Evolutionary conservation across 2,329 filamentous ascomycete species (phyloP), one percentile per base, ranked within the genome.

Genomic region (Fusarium pseudoanthophilum): DNA sequence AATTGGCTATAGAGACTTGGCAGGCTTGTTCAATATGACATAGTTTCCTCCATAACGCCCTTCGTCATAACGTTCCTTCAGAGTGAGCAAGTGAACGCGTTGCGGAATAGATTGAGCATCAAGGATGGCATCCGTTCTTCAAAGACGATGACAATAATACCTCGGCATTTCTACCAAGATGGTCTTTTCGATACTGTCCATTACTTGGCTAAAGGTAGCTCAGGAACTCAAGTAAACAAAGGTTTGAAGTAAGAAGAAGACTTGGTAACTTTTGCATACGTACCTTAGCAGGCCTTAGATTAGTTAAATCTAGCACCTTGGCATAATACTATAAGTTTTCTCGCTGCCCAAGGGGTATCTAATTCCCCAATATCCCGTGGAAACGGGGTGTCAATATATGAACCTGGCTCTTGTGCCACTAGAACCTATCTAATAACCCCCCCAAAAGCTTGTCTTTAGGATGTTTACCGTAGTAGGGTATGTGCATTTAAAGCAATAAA

Each of bases 1-100:
- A 24, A 60, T 26, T 68, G 60, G 46, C 34, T 43, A 62, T 32
- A 64, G 65, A 60, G 45, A 69, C 56, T 64, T 67, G 57, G 64
- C 62, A 62, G 55, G 26, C 52, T 73, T 73, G 46, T 61, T 64
- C 46, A 61, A 42, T 42, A 34, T 24, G n/a, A 34, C 43, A 34
- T 9, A 28, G 18, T 45, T 59, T n/a, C 28, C 13, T 37, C 58
- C 34, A 34, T 24, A 2, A 32, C 30, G 7, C 15, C 30, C 30
- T 30, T 30, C 30, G 30, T 14, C 26, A 8, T 24, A 24, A 32
- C 6, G n/a, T 34, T 5, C 16, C 24, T 18, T 7, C 10, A 24
- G 15, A 4, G 18, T 10, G 34, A 28, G 24, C 20, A n/a, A 21
- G 24, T 26, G 14, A 16, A 14, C 7, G 26, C 18, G 24, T 28